Evolutionary conservation across 1,139 yeast genomes (phyloP), one percentile per base, ranked within the genome.

Genomic region (Geotrichum candidum): DNA sequence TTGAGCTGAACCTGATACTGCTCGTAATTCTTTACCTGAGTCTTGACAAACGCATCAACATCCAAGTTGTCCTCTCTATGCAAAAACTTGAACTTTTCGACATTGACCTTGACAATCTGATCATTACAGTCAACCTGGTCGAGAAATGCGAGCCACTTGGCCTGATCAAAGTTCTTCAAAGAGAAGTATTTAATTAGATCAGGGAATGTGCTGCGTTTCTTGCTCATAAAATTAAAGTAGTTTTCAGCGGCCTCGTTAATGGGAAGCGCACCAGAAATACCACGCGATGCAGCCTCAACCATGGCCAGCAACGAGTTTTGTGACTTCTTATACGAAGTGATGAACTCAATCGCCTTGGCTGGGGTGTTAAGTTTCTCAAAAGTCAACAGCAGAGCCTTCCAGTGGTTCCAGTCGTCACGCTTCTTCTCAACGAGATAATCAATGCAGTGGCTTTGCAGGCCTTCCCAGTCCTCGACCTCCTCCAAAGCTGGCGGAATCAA

Each of bases 291-390:
- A 25, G 81, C 70, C 63, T 86, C 84, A 4, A 89, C 76, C 6
- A 70, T 68, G 0, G 90, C 87, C 57, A 89, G 76, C 23, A 72
- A 72, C 0, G 85, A 75, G 68, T 89, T 89, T 71, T 96, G 78
- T 0, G 85, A 73, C 46, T 69, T 64, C 18, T 68, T 67, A 56
- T 73, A 74, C 3, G 67, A 65, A 5, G 64, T 45, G 50, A 80
- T 68, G 51, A 73, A 67, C 10, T 66, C 61, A 11, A 68, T 59
- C 4, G 78, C 68, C 2, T 69, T 61, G 1, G 74, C 63, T 2
- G 63, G 67, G 25, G 65, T 68, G 0, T 69, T 73, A 27, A 79
- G 64, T 45, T 78, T 66, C 11, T 73, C 67, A 0, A 80, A 79
- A 1, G 91, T 77, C 56, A 74, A 72, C 35, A 86, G 78, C 61